A percentile compares a stretch with the other conserved stretches of the same genome.
phyloP scores from a whole-genome alignment of 257 asterid genomes.

The Solanum bulbocastanum region DNA sequence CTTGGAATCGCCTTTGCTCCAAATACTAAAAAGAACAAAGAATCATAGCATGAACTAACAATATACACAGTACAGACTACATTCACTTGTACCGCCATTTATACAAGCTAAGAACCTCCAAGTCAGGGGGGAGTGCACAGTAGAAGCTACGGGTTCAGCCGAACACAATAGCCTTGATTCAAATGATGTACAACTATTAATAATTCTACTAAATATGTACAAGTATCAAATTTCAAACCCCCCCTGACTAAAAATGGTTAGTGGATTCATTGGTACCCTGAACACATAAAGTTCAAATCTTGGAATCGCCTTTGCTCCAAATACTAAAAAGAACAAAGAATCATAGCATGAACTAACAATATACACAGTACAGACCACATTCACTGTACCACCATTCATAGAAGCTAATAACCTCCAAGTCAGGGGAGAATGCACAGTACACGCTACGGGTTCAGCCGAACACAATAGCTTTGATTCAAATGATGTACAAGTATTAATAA shows the following conservation, averaged over 20 bases:
- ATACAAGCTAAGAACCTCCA: background rate
- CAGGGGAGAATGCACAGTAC: background rate
- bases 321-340: background rate
- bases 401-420: background rate
- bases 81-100: background rate
- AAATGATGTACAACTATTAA: background rate
- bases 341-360: background rate
- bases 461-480: background rate
- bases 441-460: background rate
- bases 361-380: background rate
- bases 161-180: background rate
- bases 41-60: background rate
- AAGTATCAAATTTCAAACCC: no score
- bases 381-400: background rate
- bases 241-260: background rate
- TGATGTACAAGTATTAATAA: background rate
- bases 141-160: background rate
- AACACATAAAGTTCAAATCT: background rate
- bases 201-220: background rate
- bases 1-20: background rate
- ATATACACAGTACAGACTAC: background rate
- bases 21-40: background rate
- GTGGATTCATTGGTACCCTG: background rate
- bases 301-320: background rate
- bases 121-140: background rate